These are phyloP conservation scores for Nicotiana noctiflora DNA, from an alignment of 257 asterid genomes.

Conservation along the genomic window DNA sequence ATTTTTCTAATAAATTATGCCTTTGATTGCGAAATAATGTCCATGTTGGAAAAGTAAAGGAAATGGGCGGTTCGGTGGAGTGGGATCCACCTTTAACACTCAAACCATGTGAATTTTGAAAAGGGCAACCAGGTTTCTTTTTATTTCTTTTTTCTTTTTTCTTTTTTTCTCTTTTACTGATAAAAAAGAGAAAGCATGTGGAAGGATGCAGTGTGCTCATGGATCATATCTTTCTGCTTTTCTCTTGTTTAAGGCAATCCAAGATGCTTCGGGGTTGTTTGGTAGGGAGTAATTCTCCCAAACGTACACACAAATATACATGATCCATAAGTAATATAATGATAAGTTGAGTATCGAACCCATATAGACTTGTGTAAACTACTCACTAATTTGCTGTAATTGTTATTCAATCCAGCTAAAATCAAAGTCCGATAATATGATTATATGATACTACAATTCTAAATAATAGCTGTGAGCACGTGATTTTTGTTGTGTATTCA, in stretches of 20 bases:
- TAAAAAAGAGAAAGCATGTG: constrained; percentile 17
- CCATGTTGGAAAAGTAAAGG: not conserved
- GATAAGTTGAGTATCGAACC: too few species aligned
- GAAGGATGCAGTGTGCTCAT: not conserved
- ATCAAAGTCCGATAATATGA: too few species aligned
- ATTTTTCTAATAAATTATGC: not conserved
- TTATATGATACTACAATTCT: too few species aligned
- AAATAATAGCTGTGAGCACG: too few species aligned
- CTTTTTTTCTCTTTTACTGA: not conserved
- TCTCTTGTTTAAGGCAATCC: constrained; percentile 8
- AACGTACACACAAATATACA: too few species aligned
- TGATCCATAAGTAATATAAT: too few species aligned
- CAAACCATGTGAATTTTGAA: constrained; percentile 2
- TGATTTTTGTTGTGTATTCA: too few species aligned
- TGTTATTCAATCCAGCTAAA: too few species aligned
- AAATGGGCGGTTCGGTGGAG: not conserved
- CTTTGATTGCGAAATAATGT: not conserved
- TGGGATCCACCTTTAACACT: constrained; percentile 22
- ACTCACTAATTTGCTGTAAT: too few species aligned
- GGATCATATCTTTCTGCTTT: not conserved
- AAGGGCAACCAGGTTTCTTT: not conserved
- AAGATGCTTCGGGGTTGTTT: not conserved
- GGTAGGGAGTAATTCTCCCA: too few species aligned
- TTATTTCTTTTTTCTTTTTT: too few species aligned
- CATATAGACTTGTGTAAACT: too few species aligned